Evolutionary conservation across 805 yeast species (phyloP).

Genomic region (Metschnikowia vanudenii): DNA sequence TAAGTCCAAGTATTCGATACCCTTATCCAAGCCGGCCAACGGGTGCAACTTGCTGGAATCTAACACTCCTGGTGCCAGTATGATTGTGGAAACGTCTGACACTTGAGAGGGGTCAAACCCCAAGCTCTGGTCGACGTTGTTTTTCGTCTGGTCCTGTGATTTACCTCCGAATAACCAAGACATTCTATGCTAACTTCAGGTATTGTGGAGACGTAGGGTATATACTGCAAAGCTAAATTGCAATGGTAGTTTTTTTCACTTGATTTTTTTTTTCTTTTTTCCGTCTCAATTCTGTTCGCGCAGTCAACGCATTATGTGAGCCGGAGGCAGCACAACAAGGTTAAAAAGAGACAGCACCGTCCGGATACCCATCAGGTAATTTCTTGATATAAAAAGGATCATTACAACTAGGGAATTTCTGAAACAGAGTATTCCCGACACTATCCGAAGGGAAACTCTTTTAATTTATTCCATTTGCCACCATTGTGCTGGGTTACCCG

Average conservation of each 20-base stretch:
- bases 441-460: not conserved
- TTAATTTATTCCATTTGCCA: not conserved
- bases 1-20: constrained; percentile 84
- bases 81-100: constrained; percentile 59
- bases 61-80: constrained; percentile 58
- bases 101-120: constrained; percentile 69
- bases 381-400: not conserved
- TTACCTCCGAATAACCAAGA: constrained; percentile 52
- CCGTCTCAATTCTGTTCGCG: constrained; percentile 5
- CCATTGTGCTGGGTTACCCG: constrained; percentile 7
- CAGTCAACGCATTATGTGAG: constrained; percentile 1
- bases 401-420: not conserved
- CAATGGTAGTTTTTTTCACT: constrained; percentile 4
- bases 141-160: constrained; percentile 19
- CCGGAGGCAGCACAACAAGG: not conserved
- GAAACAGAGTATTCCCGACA: not conserved
- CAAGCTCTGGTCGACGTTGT: constrained; percentile 32
- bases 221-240: constrained; percentile 1
- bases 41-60: constrained; percentile 83
- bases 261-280: constrained; percentile 2
- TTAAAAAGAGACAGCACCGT: not conserved
- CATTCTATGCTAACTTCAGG: constrained; percentile 25
- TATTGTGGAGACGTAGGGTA: not conserved
- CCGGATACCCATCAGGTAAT: not conserved
- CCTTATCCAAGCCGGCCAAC: constrained; percentile 86